Evolutionary conservation across 2,329 filamentous ascomycete species (phyloP), one percentile per base, ranked within the genome.

Genomic region (Fusarium sp.): DNA sequence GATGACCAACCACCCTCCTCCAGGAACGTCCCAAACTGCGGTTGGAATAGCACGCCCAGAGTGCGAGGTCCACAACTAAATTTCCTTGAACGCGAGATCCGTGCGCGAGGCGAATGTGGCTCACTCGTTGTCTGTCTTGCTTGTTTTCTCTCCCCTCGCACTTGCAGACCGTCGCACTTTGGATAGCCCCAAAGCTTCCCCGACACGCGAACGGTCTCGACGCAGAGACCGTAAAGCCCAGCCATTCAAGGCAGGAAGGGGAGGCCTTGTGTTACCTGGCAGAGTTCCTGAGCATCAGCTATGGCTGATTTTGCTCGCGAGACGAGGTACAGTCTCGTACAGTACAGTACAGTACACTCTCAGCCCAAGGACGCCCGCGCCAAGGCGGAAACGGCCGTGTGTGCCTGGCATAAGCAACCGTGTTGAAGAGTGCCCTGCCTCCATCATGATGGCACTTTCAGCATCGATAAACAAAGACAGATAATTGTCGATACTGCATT

Each of bases 11-110:
- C 64, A 60, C 65, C 68, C 68, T 67, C 57, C 57, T 42, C 67
- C 65, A 65, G 67, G 67, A 62, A 69, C 62, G 62, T 58, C 58
- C 64, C 53, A 50, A 55, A 38, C 61, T 64, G 61, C 58, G 61
- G 58, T 59, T 56, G 56, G 61, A 42, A 61, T 54, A 61, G 58
- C 56, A 61, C 40, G 56, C 34, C 58, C 25, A 18, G 55, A 63
- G 64, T 61, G 58, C 42, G 55, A 61, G 29, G 51, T 64, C 36
- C 51, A 64, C 34, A 58, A 46, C 59, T 62, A 59, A 58, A 58
- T 50, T 55, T 57, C 49, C 58, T 53, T 53, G 25, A 38, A 55
- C 16, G 50, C 50, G 53, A 58, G 60, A 67, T 65, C 64, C 67
- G 71, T 73, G 64, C 71, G 64, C 58, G 25, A 49, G 54, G 36